Evolutionary conservation across 805 yeast genomes (phyloP), one percentile per base, ranked within the genome.

Genomic region (Wickerhamiella allomyrinae): DNA sequence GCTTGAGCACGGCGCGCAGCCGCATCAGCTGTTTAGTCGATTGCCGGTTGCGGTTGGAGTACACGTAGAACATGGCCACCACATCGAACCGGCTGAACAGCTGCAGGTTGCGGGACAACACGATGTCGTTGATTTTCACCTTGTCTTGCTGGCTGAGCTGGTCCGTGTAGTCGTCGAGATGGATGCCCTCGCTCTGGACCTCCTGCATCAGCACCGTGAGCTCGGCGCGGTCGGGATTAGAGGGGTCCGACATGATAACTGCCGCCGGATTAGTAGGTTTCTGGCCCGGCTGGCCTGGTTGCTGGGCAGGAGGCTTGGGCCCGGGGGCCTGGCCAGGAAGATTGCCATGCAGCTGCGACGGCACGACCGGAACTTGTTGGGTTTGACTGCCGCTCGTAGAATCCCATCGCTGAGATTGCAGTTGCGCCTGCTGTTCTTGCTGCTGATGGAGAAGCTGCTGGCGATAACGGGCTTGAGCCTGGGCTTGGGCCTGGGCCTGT

Each of bases 1-100:
- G 38, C 34, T 33, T 41, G 29, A 23, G 36, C 24, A 24, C 29
- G 17, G 13, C 19, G 17, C 19, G 35, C 34, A 23, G 42, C 7
- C 81, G 87, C 46, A 86, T 69, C 45, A 86, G 70, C 50, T 82
- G 73, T 53, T 74, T 76, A 1, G 94, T 79, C 8, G 83, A 87
- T 39, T 77, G 82, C 39, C 69, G 71, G 57, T 80, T 81, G 51
- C 78, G 76, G 1, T 49, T 45, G 15, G 94, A 80, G 46, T 83
- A 66, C 45, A 79, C 71, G 55, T 73, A 85, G 53, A 82, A 83
- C 54, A 81, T 77, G 29, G 93, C 85, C 33, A 83, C 74, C 34
- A 85, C 67, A 55, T 84, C 93, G 14, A 80, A 79, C 47, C 78
- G 71, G 29, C 76, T 11, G 17, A 46, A 31, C 44, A 47, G 69